Base-by-base conservation (phyloP, 2,329 filamentous ascomycete species). In the Orbilia oligospora region DNA sequence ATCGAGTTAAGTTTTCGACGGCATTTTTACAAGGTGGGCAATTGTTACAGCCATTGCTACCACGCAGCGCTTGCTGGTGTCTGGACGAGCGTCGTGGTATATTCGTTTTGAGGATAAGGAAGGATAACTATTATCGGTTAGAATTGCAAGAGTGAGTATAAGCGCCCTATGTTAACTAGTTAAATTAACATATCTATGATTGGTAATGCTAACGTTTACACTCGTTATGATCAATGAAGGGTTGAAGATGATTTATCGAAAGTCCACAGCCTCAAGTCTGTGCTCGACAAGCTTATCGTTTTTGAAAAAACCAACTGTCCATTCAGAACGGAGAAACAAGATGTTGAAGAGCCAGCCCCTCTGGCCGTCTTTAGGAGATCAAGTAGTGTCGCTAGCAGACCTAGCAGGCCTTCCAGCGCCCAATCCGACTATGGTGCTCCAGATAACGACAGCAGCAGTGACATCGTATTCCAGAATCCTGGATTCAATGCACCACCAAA, bases 301-400 rank as follows among this genome's bases (percentile, higher is more conserved):
- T 78, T 78, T 51, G 75, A 78, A 38, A 78, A 78, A 49, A 72
- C 58, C 63, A 68, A 64, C 46, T 78, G 75, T 41, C 75, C 75
- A 6, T 78, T 78, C 53, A 44, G 75, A 44, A 27, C 68, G 18
- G 68, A 71, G 36, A 58, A 41, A 38, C 36, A 78, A 22, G 53
- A 63, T 55, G 67, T 72, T 38, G 75, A 72, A 41, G 61, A 72
- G 14, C 75, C 68, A 49, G 68, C 75, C n/a, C 75, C 75, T 18
- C 48, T 78, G 12, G 68, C 75, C 5, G 75, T 78, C 14, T 78
- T 78, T 46, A 61, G 68, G 61, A 61, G 68, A 65, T 72, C 63
- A 20, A 78, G 68, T 24, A 77, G 73, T 61, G 55, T 71, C 63
- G 63, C 68, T 9, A 69, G 63, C 51, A 67, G 53, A 18, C 41